These are phyloP conservation scores for Kodamaea kakaduensis DNA, from an alignment of 805 yeast species.

Conservation along the genomic window DNA sequence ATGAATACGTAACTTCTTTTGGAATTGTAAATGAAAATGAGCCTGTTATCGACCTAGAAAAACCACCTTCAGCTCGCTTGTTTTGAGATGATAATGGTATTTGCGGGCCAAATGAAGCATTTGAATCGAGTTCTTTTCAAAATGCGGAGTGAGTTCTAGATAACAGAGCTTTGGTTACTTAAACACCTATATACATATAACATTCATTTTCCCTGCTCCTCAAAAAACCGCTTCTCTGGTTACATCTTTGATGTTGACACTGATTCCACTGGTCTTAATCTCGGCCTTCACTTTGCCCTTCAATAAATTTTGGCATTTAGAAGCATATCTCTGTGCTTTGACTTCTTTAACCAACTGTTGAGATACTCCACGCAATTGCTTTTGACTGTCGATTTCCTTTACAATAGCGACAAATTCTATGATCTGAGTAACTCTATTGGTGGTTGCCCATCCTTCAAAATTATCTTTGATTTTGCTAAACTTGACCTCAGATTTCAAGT, in stretches of 20 bases:
- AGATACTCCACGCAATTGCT: neutral
- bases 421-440: constrained; percentile 14
- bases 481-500: neutral
- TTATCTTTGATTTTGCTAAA: constrained; percentile 3
- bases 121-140: too few species aligned
- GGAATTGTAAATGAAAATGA: too few species aligned
- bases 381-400: constrained; percentile 10
- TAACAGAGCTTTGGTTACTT: too few species aligned
- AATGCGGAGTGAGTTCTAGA: too few species aligned
- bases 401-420: constrained; percentile 11
- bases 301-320: constrained; percentile 6
- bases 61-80: too few species aligned
- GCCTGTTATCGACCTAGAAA: too few species aligned
- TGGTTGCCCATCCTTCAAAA: constrained; percentile 14
- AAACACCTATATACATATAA: neutral
- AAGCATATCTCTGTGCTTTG: constrained; percentile 7
- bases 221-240: neutral
- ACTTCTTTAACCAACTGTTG: constrained; percentile 14
- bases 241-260: neutral
- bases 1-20: too few species aligned
- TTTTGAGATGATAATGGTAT: too few species aligned
- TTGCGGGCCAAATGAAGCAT: too few species aligned
- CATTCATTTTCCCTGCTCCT: neutral
- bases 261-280: constrained; percentile 3
- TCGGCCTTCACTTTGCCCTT: constrained; percentile 7